These are phyloP conservation scores for Centella asiatica DNA, from an alignment of 129 eudicot species.

Conservation along the genomic window DNA sequence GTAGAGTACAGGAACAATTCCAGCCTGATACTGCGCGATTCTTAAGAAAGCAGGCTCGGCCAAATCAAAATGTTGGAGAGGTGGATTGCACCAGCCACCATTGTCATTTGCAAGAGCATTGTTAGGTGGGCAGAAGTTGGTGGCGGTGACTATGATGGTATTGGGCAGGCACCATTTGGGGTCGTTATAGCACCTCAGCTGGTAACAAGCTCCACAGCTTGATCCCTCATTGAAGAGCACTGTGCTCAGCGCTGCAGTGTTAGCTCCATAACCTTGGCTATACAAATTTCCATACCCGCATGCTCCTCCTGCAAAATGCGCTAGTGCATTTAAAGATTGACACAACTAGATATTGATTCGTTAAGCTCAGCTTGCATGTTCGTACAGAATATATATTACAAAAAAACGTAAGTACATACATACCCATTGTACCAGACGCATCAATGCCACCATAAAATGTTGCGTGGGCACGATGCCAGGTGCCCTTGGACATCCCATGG, in stretches of 20 bases:
- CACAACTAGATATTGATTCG: background rate
- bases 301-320: constrained; percentile 37
- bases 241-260: constrained; percentile 61
- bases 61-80: constrained; percentile 58
- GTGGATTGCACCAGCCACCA: constrained; percentile 80
- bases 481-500: constrained; percentile 16
- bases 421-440: constrained; percentile 42
- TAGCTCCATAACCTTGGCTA: constrained; percentile 60
- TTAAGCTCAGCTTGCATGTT: rapidly evolving
- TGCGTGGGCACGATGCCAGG: constrained; percentile 46
- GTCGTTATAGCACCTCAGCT: constrained; percentile 39
- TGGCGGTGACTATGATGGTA: constrained; percentile 52
- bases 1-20: constrained; percentile 55
- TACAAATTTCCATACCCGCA: constrained; percentile 67
- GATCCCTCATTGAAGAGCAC: constrained; percentile 48
- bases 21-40: constrained; percentile 56
- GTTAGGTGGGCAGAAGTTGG: constrained; percentile 71
- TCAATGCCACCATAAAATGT: constrained; percentile 38
- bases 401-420: background rate
- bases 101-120: constrained; percentile 54
- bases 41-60: constrained; percentile 56
- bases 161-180: constrained; percentile 50
- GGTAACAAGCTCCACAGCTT: constrained; percentile 56
- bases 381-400: too few species aligned
- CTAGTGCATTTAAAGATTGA: background rate